Evolutionary conservation across 805 yeast species (phyloP).

Genomic region (Zygotorulaspora danielsina): DNA sequence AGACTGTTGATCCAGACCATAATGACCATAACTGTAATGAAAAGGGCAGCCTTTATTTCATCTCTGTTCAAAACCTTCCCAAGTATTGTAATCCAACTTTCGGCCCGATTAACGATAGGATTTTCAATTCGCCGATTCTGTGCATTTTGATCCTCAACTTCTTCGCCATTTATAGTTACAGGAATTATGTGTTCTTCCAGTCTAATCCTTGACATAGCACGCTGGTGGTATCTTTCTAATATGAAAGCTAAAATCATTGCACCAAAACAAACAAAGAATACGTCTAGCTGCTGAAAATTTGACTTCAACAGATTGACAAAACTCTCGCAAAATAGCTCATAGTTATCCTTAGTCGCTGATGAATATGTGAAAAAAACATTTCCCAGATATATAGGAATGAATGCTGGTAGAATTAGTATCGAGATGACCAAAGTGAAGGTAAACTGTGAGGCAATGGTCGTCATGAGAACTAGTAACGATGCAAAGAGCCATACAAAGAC

Average conservation of each 20-base stretch:
- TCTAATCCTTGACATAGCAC: conserved; percentile 16
- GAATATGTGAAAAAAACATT: neutral
- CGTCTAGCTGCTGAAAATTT: conserved; percentile 15
- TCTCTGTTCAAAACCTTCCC: conserved; percentile 10
- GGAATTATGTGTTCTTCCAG: conserved; percentile 22
- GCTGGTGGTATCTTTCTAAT: conserved; percentile 19
- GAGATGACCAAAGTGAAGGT: conserved; percentile 14
- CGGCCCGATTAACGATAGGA: conserved; percentile 5
- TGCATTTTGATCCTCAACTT: conserved; percentile 13
- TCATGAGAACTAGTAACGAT: conserved; percentile 28
- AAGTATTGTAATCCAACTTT: conserved; percentile 7
- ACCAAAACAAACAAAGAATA: conserved; percentile 23
- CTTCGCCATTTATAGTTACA: conserved; percentile 14
- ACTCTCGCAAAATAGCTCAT: conserved; percentile 2
- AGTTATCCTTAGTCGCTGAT: neutral
- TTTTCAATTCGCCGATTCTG: conserved; percentile 5
- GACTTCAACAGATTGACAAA: conserved; percentile 6
- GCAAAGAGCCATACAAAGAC: conserved; percentile 45
- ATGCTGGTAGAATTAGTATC: conserved; percentile 10
- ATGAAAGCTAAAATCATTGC: conserved; percentile 14
- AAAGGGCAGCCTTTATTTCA: conserved; percentile 10
- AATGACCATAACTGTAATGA: conserved; percentile 3
- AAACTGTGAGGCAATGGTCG: conserved; percentile 21
- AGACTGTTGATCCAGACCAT: conserved; percentile 2
- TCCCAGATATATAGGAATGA: neutral